Evolutionary conservation across 2,329 filamentous ascomycete genomes (phyloP).

Genomic region (Scleromitrula shiraiana): DNA sequence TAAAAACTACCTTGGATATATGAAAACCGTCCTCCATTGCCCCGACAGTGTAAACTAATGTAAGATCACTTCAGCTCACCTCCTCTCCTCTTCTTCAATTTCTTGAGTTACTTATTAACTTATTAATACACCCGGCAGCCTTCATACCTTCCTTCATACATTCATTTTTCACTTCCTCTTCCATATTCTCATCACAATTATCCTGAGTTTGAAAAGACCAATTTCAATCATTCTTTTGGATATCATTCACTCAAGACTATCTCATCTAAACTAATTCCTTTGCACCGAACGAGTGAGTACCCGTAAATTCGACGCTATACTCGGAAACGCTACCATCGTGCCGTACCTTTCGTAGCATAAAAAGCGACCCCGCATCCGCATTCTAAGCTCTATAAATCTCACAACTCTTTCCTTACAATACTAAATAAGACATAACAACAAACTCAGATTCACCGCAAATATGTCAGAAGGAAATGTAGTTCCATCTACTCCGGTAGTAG

Average conservation of each 20-base stretch:
- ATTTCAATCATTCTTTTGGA: background rate
- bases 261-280: background rate
- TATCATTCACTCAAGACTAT: background rate
- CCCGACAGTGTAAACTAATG: background rate
- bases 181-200: background rate
- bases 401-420: background rate
- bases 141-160: background rate
- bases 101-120: background rate
- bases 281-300: no score
- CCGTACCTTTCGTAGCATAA: background rate
- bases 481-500: constrained; percentile 49
- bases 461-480: constrained; percentile 38
- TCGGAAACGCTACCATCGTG: no score
- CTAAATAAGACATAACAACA: constrained; percentile 1
- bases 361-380: background rate
- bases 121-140: no score
- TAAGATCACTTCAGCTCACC: background rate
- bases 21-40: no score
- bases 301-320: background rate
- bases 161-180: no score
- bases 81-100: background rate
- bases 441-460: constrained; percentile 11
- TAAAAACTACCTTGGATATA: constrained; percentile 2
- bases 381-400: background rate
- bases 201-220: no score